Evolutionary conservation across 768 basidiomycete genomes (phyloP), one percentile per base, ranked within the genome.

Genomic region (Terana coerulea): DNA sequence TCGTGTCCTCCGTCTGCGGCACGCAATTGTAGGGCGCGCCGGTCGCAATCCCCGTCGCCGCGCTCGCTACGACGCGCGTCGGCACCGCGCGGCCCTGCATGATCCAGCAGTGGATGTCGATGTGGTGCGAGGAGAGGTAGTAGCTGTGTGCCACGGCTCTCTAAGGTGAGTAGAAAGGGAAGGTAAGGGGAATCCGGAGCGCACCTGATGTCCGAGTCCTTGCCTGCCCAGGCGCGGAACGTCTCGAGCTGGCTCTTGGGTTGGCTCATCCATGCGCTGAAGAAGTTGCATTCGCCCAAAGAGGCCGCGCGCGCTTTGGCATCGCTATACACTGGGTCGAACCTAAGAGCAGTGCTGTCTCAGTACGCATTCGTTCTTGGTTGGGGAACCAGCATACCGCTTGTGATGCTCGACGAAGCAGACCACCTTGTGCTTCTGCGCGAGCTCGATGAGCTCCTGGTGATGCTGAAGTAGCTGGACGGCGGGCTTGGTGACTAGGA

Each of bases 361-460:
- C 36, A 11, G 26, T 14, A 34, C 14, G 29, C 7, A 21, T 12
- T 37, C n/a, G 26, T 33, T 15, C 17, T 33, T 44, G 30, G 28
- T 35, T 26, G 33, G 14, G 37, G 24, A 26, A 8, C 29, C n/a
- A n/a, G 63, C 69, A 59, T 59, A 83, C 86, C 90, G 81, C 66
- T 92, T 93, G 72, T 93, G 91, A 63, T 95, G 91, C 66, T 97
- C 94, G n/a, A 95, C 93, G 64, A 90, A 92, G 68, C 90, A 92
- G 2, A 91, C 77, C 17, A 95, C 84, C 42, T 85, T 84, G 64
- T 92, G 77, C 68, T 88, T 80, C 59, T 76, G 80, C 28, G 94
- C 90, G 10, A 88, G 80, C 31, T 77, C 75, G 56, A 93, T 83
- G 43, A 95, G 77, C 26, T 79, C 78, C 54, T 80, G 83, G 68